A percentile compares a stretch with the other conserved stretches of the same genome.
Conservation (phyloP, 2,329 filamentous ascomycete genomes). For the Verticillium nubilum region DNA sequence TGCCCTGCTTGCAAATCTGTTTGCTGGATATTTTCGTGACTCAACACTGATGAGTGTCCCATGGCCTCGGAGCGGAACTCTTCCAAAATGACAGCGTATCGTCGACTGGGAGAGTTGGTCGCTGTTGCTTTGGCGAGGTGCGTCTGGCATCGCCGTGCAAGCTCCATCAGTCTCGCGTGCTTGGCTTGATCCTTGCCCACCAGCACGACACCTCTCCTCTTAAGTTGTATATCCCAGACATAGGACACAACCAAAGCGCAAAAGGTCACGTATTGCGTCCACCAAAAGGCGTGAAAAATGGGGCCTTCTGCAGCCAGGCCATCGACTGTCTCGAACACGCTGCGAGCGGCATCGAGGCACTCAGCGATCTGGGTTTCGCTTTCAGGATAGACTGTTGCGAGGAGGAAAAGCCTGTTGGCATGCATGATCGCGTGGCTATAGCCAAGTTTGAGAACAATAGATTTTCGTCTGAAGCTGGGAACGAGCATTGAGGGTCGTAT, state of each 20-base stretch:
- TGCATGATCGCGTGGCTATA: constrained; percentile 52
- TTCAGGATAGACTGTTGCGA: constrained; percentile 19
- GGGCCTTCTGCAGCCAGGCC: constrained; percentile 10
- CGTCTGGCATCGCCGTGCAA: constrained; percentile 32
- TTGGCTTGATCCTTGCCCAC: not conserved
- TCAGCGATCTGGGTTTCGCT: not conserved
- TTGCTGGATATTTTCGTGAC: not conserved
- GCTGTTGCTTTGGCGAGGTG: constrained; percentile 26
- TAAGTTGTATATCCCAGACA: constrained; percentile 45
- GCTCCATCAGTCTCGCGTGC: constrained; percentile 23
- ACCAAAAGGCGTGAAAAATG: constrained; percentile 46
- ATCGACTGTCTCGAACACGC: constrained; percentile 11
- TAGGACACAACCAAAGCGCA: constrained; percentile 48
- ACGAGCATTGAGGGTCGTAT: constrained; percentile 40
- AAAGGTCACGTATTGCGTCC: constrained; percentile 48
- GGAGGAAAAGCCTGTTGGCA: constrained; percentile 47
- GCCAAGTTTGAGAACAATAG: constrained; percentile 46
- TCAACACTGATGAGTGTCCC: constrained; percentile 4
- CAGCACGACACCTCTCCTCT: constrained; percentile 8
- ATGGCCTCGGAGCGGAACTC: constrained; percentile 13
- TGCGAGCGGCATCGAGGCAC: constrained; percentile 6
- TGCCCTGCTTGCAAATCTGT: not conserved
- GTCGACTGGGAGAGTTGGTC: constrained; percentile 13
- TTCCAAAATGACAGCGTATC: constrained; percentile 15
- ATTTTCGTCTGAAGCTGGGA: constrained; percentile 39